Evolutionary conservation across 306 rosid species (phyloP).

Genomic region (Aeschynomene evenia): DNA sequence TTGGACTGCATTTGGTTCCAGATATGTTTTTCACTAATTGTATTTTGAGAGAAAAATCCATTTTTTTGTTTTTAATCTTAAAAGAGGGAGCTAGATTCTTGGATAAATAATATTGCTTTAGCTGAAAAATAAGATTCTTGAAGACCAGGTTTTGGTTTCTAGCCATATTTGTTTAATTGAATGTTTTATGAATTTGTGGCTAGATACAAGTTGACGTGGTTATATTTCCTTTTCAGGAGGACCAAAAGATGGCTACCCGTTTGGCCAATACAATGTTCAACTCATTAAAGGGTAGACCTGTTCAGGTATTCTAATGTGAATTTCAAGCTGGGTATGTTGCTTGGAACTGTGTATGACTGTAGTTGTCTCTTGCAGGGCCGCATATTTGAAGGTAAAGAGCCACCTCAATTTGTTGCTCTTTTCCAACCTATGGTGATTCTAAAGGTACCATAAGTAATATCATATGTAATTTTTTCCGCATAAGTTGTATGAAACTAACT

Average conservation of each 20-base stretch:
- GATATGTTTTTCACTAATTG: neutral
- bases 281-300: conserved; percentile 98
- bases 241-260: conserved; percentile 81
- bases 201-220: conserved; percentile 23
- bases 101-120: neutral
- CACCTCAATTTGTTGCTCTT: conserved; percentile 89
- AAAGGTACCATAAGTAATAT: conserved; percentile 54
- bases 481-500: conserved; percentile 21
- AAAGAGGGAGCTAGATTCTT: neutral
- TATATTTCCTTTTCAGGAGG: conserved; percentile 62
- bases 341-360: conserved; percentile 28
- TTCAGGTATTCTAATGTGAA: conserved; percentile 64
- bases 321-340: conserved; percentile 29
- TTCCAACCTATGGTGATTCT: conserved; percentile 95
- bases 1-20: neutral
- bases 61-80: neutral
- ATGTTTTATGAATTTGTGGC: conserved; percentile 12
- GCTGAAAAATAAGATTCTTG: neutral
- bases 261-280: conserved; percentile 86
- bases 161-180: neutral
- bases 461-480: neutral
- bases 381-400: conserved; percentile 85
- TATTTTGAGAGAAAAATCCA: neutral
- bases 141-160: neutral
- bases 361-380: conserved; percentile 74